Evolutionary conservation across 2,329 filamentous ascomycete genomes (phyloP).

Genomic region (Pseudogymnoascus sp.): DNA sequence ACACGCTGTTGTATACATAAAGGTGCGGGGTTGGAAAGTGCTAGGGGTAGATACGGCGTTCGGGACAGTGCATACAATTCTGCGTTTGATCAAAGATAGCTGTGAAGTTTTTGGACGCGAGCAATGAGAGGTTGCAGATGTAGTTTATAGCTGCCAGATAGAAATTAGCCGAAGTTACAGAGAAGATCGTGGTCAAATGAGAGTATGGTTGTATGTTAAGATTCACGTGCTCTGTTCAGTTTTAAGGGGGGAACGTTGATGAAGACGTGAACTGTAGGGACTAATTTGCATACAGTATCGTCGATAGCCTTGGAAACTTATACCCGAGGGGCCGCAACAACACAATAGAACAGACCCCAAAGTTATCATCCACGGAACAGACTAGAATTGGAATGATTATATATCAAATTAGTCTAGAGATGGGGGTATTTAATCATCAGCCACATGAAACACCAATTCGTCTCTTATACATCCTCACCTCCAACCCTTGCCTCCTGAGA

Average conservation of each 20-base stretch:
- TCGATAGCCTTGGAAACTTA: background rate
- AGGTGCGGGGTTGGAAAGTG: background rate
- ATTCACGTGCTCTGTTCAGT: background rate
- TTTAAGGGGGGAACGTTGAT: background rate
- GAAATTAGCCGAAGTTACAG: background rate
- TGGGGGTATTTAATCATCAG: background rate
- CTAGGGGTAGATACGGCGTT: background rate
- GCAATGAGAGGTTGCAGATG: background rate
- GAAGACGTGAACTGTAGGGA: background rate
- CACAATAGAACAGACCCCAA: background rate
- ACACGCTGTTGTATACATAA: background rate
- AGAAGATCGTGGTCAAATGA: background rate
- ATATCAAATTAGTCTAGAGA: background rate
- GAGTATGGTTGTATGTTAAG: background rate
- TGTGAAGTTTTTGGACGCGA: background rate
- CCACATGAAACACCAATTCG: background rate
- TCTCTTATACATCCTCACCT: background rate
- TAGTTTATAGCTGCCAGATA: constrained; percentile 7
- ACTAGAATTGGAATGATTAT: background rate
- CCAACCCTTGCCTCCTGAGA: background rate
- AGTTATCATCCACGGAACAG: background rate
- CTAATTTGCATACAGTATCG: background rate
- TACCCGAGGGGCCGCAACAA: background rate
- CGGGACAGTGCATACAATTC: background rate
- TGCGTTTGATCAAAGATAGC: background rate